These are phyloP conservation scores for Myxozyma lipomycoides DNA, from an alignment of 805 yeast species.

Conservation along the genomic window DNA sequence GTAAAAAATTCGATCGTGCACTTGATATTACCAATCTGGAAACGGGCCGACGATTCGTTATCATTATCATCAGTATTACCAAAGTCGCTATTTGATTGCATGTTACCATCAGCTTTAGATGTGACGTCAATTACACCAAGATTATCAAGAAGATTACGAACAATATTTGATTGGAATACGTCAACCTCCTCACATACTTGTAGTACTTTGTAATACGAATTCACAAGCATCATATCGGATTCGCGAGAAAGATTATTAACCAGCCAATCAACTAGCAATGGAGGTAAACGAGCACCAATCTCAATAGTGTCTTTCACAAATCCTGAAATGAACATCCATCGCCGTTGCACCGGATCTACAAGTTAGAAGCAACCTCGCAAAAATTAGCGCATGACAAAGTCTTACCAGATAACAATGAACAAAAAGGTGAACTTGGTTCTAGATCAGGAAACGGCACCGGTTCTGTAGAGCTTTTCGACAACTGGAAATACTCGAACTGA, in stretches of 20 bases:
- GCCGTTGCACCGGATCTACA: conserved; percentile 2
- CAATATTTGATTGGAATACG: no score
- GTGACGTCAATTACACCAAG: no score
- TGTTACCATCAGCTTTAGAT: not conserved
- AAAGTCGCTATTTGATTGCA: no score
- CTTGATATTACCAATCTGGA: not conserved
- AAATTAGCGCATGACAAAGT: not conserved
- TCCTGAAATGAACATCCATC: conserved; percentile 9
- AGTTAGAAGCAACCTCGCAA: not conserved
- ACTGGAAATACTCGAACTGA: not conserved
- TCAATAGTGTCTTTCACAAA: conserved; percentile 13
- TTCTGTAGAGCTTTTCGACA: not conserved
- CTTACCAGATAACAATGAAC: not conserved
- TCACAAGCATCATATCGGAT: conserved; percentile 5
- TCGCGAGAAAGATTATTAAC: conserved; percentile 14
- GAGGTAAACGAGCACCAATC: conserved; percentile 9
- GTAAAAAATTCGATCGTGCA: conserved; percentile 1
- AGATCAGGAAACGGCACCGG: not conserved
- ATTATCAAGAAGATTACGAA: no score
- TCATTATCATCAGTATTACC: no score
- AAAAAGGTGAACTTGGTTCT: not conserved
- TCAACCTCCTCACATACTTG: conserved; percentile 7
- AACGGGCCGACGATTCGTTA: no score
- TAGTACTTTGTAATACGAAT: conserved; percentile 4
- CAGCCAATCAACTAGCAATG: conserved; percentile 5